Evolutionary conservation across 2,329 filamentous ascomycete species (phyloP), one percentile per base, ranked within the genome.

Genomic region (Harringtonia aguacate): DNA sequence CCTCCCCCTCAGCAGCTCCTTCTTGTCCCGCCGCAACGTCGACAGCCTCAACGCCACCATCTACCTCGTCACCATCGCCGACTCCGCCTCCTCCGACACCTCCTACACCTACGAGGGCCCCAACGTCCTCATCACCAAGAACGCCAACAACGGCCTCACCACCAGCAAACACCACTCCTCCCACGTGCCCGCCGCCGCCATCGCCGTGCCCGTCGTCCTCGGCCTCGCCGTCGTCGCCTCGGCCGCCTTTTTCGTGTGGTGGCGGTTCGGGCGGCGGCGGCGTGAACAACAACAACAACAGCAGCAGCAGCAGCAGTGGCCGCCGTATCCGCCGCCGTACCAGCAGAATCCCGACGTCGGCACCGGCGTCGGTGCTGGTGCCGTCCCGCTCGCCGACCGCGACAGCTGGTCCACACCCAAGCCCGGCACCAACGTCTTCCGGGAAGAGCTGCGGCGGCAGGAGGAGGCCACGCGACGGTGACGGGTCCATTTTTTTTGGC

Each of bases 381-480:
- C 54, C 9, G 56, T 62, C 18, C 50, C 58, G 52, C 45, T 63
- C 18, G 58, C 55, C 22, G 54, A 59, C 43, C 50, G 56, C 10
- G 56, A 56, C 17, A 58, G 55, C 42, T 60, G 58, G 56, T 56
- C 53, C 40, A 55, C 55, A 7, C 56, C 52, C 21, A 43, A 29
- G 20, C 55, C 55, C 33, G 45, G 45, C 24, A 22, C 17, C 22
- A 64, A 64, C 29, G 55, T 62, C n/a, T 65, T 65, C 46, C 54
- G 60, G 34, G 59, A 62, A 44, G 61, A 65, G 52, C 46, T 64
- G 27, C 51, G 52, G 50, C 52, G 61, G 45, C 61, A 65, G 52
- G 56, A 58, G 41, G 44, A n/a, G n/a, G n/a, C n/a, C n/a, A n/a
- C n/a, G n/a, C n/a, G n/a, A n/a, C n/a, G n/a, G n/a, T n/a, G n/a